A percentile compares a stretch with the other conserved stretches of the same genome.
Evolutionary conservation across 2,329 filamentous ascomycete genomes (phyloP).

Genomic region (Emmonsia crescens): DNA sequence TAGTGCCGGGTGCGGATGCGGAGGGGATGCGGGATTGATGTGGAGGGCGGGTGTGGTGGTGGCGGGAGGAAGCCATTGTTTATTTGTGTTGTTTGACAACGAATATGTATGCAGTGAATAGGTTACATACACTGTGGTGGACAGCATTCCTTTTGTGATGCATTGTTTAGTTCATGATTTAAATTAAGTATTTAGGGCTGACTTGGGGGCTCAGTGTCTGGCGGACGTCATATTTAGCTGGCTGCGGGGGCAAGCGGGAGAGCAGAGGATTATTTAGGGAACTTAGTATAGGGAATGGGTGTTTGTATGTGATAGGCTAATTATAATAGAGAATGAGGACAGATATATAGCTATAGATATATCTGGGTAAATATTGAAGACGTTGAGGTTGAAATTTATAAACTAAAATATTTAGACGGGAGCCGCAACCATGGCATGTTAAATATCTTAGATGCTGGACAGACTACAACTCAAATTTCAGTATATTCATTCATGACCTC

Average conservation of each 20-base stretch:
- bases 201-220: not conserved
- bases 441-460: no score
- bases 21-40: not conserved
- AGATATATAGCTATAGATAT: no score
- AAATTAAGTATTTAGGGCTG: not conserved
- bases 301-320: not conserved
- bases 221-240: not conserved
- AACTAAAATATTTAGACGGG: no score
- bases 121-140: no score
- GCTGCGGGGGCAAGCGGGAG: not conserved
- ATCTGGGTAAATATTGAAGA: no score
- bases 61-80: not conserved
- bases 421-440: no score
- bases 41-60: not conserved
- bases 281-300: not conserved
- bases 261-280: not conserved
- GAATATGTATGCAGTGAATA: not conserved
- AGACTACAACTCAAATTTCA: no score
- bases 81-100: not conserved
- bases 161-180: not conserved
- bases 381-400: no score
- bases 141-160: not conserved
- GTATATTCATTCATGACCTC: no score
- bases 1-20: constrained; percentile 22
- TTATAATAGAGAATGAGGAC: not conserved